Percentiles rank a stretch among this genome's conserved stretches.
Conservation (phyloP, 169 alveolate species). For the Plasmodium coatneyi region DNA sequence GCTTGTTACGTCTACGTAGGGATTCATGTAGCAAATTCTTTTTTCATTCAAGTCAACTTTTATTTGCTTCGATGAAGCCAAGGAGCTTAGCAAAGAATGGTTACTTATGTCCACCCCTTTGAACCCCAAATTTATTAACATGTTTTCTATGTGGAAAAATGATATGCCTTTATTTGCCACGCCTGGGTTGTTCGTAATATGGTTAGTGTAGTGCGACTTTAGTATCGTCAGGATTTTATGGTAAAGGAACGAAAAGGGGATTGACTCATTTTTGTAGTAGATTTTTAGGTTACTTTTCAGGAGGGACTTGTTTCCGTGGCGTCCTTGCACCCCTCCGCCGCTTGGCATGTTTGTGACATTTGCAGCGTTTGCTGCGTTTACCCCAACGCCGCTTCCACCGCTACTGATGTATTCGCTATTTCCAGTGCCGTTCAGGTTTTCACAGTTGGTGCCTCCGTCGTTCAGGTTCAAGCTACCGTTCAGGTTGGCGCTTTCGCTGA, state of each 20-base stretch:
- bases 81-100: conserved; percentile 39
- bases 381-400: conserved; percentile 3
- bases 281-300: conserved; percentile 49
- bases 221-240: conserved; percentile 67
- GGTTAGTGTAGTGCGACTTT: conserved; percentile 72
- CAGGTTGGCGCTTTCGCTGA: neutral
- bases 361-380: too few relatives aligned
- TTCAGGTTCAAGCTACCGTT: neutral
- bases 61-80: conserved; percentile 69
- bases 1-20: conserved; percentile 61
- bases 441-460: neutral
- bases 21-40: conserved; percentile 69
- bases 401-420: neutral
- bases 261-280: conserved; percentile 58
- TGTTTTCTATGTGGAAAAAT: conserved; percentile 63
- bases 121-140: conserved; percentile 70
- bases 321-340: neutral
- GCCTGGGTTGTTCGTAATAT: conserved; percentile 44
- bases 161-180: conserved; percentile 72
- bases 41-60: conserved; percentile 72
- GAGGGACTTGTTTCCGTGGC: conserved; percentile 19
- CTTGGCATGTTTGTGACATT: neutral
- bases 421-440: neutral
- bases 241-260: conserved; percentile 60
- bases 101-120: conserved; percentile 74